phyloP scores from a whole-genome alignment of 2,329 filamentous ascomycete genomes.

The Alternaria conjuncta region DNA sequence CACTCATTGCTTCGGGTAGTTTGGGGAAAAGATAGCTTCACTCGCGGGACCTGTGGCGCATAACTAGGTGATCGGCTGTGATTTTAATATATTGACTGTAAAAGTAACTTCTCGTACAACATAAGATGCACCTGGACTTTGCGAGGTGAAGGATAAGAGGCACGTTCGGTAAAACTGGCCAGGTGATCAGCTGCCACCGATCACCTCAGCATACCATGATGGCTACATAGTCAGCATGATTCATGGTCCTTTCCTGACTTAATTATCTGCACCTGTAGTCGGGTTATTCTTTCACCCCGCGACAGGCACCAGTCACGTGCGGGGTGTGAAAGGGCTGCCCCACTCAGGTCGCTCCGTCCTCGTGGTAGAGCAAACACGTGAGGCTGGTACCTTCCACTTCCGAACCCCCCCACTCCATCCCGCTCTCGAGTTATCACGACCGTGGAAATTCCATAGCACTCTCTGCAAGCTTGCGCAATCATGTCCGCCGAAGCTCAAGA shows the following conservation, averaged over 20 bases:
- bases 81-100: no score
- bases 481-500: slow-evolving; percentile 1
- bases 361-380: neutral
- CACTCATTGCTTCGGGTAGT: neutral
- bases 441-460: neutral
- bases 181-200: neutral
- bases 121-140: neutral
- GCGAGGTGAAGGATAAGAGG: neutral
- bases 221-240: neutral
- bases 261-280: neutral
- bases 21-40: neutral
- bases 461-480: neutral
- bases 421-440: neutral
- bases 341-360: slow-evolving; percentile 2
- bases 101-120: neutral
- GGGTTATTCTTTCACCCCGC: neutral
- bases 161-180: neutral
- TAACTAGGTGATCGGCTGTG: no score
- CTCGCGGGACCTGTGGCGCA: fast-evolving
- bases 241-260: neutral
- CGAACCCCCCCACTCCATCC: neutral
- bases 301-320: slow-evolving; percentile 2
- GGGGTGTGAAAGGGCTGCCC: slow-evolving; percentile 10
- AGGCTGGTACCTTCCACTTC: neutral
- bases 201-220: neutral